Conservation (phyloP, 2,329 filamentous ascomycete genomes). For the Ceratocystis diversiconidia region DNA sequence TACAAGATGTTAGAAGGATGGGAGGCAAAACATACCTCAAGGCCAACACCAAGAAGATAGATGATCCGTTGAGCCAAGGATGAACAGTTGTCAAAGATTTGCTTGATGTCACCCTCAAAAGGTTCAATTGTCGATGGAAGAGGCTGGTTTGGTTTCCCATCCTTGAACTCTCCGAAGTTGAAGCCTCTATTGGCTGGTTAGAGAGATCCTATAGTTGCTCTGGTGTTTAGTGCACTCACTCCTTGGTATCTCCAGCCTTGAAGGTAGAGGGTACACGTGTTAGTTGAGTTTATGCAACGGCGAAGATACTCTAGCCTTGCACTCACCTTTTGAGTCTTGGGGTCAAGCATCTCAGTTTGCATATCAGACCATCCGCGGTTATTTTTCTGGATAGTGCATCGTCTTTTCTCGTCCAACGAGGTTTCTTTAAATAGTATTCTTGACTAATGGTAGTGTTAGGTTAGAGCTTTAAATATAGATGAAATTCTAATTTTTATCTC, state of each 20-base stretch:
- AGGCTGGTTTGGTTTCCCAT: constrained; percentile 59
- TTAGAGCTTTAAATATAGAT: too few relatives aligned
- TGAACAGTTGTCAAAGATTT: constrained; percentile 59
- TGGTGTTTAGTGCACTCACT: constrained; percentile 38
- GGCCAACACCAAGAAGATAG: constrained; percentile 61
- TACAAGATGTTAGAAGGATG: background rate
- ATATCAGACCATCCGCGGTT: constrained; percentile 84
- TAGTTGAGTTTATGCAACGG: background rate
- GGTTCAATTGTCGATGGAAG: constrained; percentile 50
- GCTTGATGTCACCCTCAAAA: constrained; percentile 45
- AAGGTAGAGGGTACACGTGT: background rate
- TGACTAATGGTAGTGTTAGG: background rate
- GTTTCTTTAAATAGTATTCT: constrained; percentile 39
- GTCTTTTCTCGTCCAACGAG: constrained; percentile 53
- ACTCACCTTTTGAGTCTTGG: constrained; percentile 59
- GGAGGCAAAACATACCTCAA: constrained; percentile 38
- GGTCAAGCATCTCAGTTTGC: constrained; percentile 79
- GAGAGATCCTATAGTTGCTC: background rate
- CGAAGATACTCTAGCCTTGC: constrained; percentile 4
- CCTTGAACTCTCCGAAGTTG: constrained; percentile 70
- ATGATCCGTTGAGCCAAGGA: constrained; percentile 59
- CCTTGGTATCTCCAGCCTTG: constrained; percentile 73
- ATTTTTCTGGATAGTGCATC: constrained; percentile 60
- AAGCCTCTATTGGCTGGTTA: constrained; percentile 50
- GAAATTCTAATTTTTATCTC: constrained; percentile 21